Conservation (phyloP, 495 filamentous ascomycete species). For the Rostrohypoxylon terebratum region DNA sequence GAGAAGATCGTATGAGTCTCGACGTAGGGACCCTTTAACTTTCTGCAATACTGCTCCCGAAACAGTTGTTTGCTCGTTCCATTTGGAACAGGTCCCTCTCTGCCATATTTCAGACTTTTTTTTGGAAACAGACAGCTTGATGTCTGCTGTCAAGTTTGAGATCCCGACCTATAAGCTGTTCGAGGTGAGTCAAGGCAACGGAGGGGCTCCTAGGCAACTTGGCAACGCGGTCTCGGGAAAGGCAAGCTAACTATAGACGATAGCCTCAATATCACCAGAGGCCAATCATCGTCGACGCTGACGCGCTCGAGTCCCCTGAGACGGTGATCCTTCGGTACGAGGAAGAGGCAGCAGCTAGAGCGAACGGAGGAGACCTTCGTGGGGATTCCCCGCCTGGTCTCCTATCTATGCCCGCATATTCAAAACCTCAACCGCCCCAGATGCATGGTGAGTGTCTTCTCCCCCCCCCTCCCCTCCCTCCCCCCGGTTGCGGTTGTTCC, state of each 20-base stretch:
- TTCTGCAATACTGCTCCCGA: conserved; percentile 48
- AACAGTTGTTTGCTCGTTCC: conserved; percentile 47
- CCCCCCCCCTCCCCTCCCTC: too few relatives aligned
- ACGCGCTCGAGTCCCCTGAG: conserved; percentile 61
- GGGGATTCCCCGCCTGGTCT: conserved; percentile 64
- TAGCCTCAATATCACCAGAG: conserved; percentile 63
- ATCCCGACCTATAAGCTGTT: conserved; percentile 63
- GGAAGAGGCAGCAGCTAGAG: conserved; percentile 59
- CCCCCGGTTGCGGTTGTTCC: not conserved
- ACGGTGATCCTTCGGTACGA: conserved; percentile 62
- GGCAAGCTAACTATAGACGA: conserved; percentile 16
- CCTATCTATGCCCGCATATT: conserved; percentile 60
- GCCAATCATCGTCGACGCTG: conserved; percentile 63
- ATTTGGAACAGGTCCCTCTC: conserved; percentile 37
- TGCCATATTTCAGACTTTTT: conserved; percentile 26
- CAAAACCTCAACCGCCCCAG: conserved; percentile 58
- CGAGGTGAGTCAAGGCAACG: conserved; percentile 55
- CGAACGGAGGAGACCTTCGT: conserved; percentile 60
- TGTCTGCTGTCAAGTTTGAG: conserved; percentile 63
- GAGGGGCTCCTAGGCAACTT: not conserved
- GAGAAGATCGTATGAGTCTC: conserved; percentile 14
- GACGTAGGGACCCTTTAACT: conserved; percentile 32
- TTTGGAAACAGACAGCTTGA: conserved; percentile 56
- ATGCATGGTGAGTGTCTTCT: conserved; percentile 58
- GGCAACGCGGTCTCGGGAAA: conserved; percentile 7